These are phyloP conservation scores for Fusarium nisikadoi DNA, from an alignment of 2,329 filamentous ascomycete species.

Conservation along the genomic window DNA sequence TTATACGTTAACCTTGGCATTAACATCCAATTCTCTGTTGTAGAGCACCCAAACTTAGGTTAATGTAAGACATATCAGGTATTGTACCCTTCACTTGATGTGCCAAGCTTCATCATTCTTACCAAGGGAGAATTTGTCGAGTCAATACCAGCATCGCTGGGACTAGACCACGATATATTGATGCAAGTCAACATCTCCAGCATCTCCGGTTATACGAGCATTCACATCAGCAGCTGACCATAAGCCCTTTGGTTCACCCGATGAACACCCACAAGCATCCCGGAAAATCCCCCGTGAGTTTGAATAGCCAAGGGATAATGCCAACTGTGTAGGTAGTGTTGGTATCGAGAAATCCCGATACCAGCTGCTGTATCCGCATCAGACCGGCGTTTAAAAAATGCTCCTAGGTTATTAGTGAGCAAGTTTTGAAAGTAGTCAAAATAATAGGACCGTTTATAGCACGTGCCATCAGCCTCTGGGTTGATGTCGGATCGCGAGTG, in stretches of 20 bases:
- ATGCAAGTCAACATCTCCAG: slow-evolving; percentile 11
- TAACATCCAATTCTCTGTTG: background rate
- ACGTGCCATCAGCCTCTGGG: slow-evolving; percentile 2
- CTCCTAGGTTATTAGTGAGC: background rate
- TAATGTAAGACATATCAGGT: background rate
- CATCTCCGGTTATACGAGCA: background rate
- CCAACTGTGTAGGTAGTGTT: background rate
- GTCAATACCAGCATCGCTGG: background rate
- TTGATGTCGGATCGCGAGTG: slow-evolving; percentile 10
- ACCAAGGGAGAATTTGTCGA: background rate
- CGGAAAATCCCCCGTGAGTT: background rate
- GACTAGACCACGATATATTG: slow-evolving; percentile 1
- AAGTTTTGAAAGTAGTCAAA: background rate
- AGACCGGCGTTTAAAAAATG: slow-evolving; percentile 1
- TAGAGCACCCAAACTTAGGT: background rate
- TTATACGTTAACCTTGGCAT: background rate
- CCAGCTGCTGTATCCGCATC: slow-evolving; percentile 1
- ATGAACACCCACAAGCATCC: background rate
- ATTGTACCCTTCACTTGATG: background rate
- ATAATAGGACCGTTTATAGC: slow-evolving; percentile 23
- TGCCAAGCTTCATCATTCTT: background rate
- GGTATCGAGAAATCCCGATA: slow-evolving; percentile 21
- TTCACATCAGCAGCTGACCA: slow-evolving; percentile 7
- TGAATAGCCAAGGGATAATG: background rate
- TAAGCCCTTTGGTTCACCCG: background rate